These are phyloP conservation scores for Exophiala sideris DNA, from an alignment of 2,329 filamentous ascomycete species.

Conservation along the genomic window DNA sequence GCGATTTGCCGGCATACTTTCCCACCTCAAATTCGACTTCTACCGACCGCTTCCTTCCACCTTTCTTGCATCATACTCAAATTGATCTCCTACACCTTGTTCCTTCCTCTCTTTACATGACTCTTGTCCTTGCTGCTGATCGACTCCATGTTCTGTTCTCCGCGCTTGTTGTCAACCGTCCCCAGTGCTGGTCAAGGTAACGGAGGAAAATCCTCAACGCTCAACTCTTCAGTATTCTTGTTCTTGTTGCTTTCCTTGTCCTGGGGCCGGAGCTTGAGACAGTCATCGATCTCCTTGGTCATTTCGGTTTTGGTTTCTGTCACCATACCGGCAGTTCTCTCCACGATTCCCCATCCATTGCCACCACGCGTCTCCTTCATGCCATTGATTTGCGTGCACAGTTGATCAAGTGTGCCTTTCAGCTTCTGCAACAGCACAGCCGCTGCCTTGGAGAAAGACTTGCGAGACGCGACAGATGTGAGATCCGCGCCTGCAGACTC, in stretches of 20 bases:
- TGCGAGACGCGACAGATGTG: background rate
- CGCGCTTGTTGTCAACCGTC: no score
- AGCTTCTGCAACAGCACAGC: background rate
- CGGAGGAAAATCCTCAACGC: background rate
- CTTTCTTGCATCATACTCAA: background rate
- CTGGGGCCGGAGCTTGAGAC: background rate
- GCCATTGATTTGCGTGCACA: background rate
- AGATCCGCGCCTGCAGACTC: background rate
- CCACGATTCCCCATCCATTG: constrained; percentile 3
- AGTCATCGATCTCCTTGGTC: background rate
- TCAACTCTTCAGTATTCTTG: background rate
- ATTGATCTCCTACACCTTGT: background rate
- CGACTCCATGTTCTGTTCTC: no score
- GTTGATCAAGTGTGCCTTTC: background rate
- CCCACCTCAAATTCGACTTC: background rate
- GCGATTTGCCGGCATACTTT: background rate
- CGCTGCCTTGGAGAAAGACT: background rate
- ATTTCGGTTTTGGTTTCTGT: background rate
- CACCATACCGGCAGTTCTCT: background rate
- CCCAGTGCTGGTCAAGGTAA: no score
- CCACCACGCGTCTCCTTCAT: background rate
- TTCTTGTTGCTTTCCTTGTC: background rate
- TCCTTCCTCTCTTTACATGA: background rate
- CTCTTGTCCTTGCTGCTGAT: no score
- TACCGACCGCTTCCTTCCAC: background rate